Base-by-base conservation (phyloP, 2,329 filamentous ascomycete species). In the Fusarium kyushuense region DNA sequence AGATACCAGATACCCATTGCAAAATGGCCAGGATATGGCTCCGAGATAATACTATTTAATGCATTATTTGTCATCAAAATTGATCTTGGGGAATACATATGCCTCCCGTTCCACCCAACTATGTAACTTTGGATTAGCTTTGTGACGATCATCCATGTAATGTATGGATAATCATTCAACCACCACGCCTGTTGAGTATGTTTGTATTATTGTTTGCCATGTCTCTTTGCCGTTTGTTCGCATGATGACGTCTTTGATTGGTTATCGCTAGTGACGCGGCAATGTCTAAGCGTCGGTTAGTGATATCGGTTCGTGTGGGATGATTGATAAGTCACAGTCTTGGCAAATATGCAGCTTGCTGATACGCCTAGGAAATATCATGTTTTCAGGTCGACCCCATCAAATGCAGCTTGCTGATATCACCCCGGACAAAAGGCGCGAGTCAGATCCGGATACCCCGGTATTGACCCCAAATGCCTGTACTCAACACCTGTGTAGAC, bases 231-330 rank as follows among this genome's bases (percentile, higher is more conserved):
- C 23, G 16, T 48, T 51, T 21, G 47, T 21, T 51, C 47, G 23
- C 47, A 40, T 13, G 6, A 40, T 51, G 32, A 51, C 47, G 47
- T 51, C 47, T 51, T 51, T 51, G 47, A 51, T 40, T 51, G 47
- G 46, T 8, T 14, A 19, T 27, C 4, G 23, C 21, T n/a, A 49
- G 33, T 51, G 47, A 51, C 47, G 47, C 47, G n/a, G 47, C 47
- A 27, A 12, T 16, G 33, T 40, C 33, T 51, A 10, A 51, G 47
- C 47, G 32, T 21, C 33, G 32, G 23, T 35, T 51, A 51, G 47
- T 6, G 17, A 29, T 40, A 3, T 51, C 32, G 47, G 33, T 19
- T 38, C 10, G 23, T 33, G 46, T 36, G 46, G 46, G 32, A 49
- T 49, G 46, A 38, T 36, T 49, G 46, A 51, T 51, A 27, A 51